Evolutionary conservation across 2,329 filamentous ascomycete genomes (phyloP), one percentile per base, ranked within the genome.

Genomic region (Stenocarpella maydis): DNA sequence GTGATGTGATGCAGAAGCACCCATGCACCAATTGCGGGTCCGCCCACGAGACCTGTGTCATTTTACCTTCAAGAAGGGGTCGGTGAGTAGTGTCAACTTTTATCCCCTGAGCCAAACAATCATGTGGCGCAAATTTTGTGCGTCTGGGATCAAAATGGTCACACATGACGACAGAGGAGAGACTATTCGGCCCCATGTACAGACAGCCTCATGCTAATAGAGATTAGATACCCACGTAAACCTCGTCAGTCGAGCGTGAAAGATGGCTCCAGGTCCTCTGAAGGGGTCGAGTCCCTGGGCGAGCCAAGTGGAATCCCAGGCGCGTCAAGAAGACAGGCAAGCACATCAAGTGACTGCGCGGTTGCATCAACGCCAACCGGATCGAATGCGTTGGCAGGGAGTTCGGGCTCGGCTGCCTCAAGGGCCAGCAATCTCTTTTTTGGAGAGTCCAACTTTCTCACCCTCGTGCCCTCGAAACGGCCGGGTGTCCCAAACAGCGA

Each of bases 361-460:
- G 28, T 10, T 45, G 28, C 4, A 12, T 2, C 39, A 37, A n/a
- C n/a, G 21, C 37, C 64, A 9, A 49, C 54, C 5, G 54, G 10
- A 21, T 34, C 54, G n/a, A 58, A 43, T 28, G 43, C 39, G 41
- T n/a, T 45, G 24, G 9, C 65, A 14, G 55, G 43, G 14, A 52
- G 60, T 15, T 69, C 70, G 9, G 70, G 64, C 2, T 70, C 73
- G 21, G 66, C 73, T 17, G 63, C 76, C n/a, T 71, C 74, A 2
- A 69, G 72, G 1, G 70, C 76, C 0, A 76, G 76, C 17, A 76
- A 73, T 8, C 73, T 79, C 21, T 81, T 81, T 75, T 81, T 79
- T 58, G 79, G 79, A 45, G 79, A 81, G 71, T 80, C 79, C 68
- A 81, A 79, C 67, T 80, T 80, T 67, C 77, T 81, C 39, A 81